These are phyloP conservation scores for Dryas octopetala DNA, from an alignment of 306 rosid genomes.

Conservation along the genomic window DNA sequence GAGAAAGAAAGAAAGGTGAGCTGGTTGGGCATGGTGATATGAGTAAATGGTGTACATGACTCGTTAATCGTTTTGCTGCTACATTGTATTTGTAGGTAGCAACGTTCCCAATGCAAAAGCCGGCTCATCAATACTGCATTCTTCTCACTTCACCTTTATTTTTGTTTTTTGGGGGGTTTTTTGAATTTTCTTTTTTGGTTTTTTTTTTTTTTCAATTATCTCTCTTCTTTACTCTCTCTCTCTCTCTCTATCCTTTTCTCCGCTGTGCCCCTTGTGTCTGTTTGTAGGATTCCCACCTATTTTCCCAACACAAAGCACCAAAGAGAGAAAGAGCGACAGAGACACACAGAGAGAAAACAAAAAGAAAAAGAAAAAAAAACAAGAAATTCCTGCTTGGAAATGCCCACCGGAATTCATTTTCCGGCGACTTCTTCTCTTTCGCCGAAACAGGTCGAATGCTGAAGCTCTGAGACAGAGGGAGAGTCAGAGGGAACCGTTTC, in stretches of 20 bases:
- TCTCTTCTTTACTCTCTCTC: constrained; percentile 7
- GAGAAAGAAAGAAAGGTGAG: not conserved
- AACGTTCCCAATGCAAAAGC: constrained; percentile 52
- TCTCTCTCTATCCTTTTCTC: constrained; percentile 28
- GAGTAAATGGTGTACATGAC: too few species aligned
- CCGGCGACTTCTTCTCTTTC: not conserved
- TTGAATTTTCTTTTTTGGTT: not conserved
- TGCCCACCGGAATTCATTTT: constrained; percentile 16
- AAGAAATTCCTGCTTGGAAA: not conserved
- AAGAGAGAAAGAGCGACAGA: constrained; percentile 31
- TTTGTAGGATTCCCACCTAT: constrained; percentile 49
- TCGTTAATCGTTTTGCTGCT: too few species aligned
- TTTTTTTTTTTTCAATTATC: not conserved
- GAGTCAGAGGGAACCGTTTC: too few species aligned
- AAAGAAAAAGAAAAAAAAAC: not conserved
- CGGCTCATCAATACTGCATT: constrained; percentile 32
- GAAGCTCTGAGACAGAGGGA: not conserved
- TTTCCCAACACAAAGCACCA: constrained; percentile 43
- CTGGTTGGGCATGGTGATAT: not conserved
- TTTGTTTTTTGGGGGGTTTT: not conserved
- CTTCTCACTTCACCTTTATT: not conserved
- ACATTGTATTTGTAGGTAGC: not conserved
- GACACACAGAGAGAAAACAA: not conserved
- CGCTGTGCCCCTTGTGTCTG: constrained; percentile 33
- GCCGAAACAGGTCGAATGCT: not conserved